phyloP scores from a whole-genome alignment of 2,329 filamentous ascomycete species.

The Epichloe brachyelytri region DNA sequence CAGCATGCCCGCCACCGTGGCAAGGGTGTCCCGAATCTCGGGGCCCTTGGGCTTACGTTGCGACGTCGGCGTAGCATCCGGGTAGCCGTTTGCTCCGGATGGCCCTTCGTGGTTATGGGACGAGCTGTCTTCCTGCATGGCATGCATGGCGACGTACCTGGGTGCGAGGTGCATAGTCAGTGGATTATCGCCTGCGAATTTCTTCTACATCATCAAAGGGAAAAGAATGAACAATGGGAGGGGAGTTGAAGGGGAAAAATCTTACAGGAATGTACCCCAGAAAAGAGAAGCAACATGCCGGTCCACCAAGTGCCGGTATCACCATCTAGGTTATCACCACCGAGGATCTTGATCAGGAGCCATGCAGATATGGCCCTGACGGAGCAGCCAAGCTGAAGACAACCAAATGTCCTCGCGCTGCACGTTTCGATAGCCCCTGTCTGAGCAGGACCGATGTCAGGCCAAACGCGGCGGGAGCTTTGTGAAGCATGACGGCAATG shows the following conservation, averaged over 20 bases:
- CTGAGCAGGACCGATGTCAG: slow-evolving; percentile 82
- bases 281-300: slow-evolving; percentile 87
- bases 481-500: slow-evolving; percentile 93
- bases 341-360: slow-evolving; percentile 61
- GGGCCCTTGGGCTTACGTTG: slow-evolving; percentile 42
- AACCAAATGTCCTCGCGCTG: slow-evolving; percentile 70
- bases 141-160: slow-evolving; percentile 96
- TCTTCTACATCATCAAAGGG: neutral
- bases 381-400: slow-evolving; percentile 84
- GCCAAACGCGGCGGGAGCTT: slow-evolving; percentile 90
- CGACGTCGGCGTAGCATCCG: slow-evolving; percentile 29
- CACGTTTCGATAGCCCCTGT: slow-evolving; percentile 79
- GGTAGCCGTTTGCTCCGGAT: slow-evolving; percentile 37
- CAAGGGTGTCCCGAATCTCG: slow-evolving; percentile 55
- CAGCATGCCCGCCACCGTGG: slow-evolving; percentile 64
- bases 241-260: slow-evolving; percentile 1
- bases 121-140: slow-evolving; percentile 69
- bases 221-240: neutral
- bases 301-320: slow-evolving; percentile 72
- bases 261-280: slow-evolving; percentile 92
- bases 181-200: neutral
- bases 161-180: neutral
- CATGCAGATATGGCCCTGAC: slow-evolving; percentile 76
- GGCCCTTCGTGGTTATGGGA: slow-evolving; percentile 39
- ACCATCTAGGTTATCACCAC: slow-evolving; percentile 44